A percentile compares a stretch with the other conserved stretches of the same genome.
These are phyloP conservation scores for Penicillium verrucosum DNA, from an alignment of 2,329 filamentous ascomycete species.

Conservation along the genomic window DNA sequence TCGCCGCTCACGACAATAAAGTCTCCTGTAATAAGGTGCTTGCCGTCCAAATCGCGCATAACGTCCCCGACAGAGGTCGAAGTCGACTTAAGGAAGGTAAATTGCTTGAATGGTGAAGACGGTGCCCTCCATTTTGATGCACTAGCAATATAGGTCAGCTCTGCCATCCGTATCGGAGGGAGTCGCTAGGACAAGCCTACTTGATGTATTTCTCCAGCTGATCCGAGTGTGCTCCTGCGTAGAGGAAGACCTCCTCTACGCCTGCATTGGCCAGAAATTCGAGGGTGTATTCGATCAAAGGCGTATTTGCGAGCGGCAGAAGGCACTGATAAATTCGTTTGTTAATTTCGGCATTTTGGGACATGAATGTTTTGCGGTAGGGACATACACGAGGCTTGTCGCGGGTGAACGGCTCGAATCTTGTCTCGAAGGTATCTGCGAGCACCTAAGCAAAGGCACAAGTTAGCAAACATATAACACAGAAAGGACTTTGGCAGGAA, in stretches of 20 bases:
- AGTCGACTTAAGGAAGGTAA: slow-evolving; percentile 84
- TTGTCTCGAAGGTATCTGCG: slow-evolving; percentile 89
- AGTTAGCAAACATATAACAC: slow-evolving; percentile 10
- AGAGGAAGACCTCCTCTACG: slow-evolving; percentile 90
- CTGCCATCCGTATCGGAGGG: background rate
- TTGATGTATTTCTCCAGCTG: slow-evolving; percentile 84
- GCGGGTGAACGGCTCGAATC: slow-evolving; percentile 84
- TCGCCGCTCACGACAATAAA: slow-evolving; percentile 93
- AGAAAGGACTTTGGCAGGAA: background rate
- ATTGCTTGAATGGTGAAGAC: slow-evolving; percentile 74
- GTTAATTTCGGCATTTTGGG: background rate
- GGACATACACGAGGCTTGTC: slow-evolving; percentile 76
- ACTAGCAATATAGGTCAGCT: slow-evolving; percentile 31
- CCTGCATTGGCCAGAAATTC: slow-evolving; percentile 94
- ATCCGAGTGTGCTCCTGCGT: slow-evolving; percentile 82
- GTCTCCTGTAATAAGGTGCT: slow-evolving; percentile 80
- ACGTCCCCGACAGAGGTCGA: slow-evolving; percentile 89
- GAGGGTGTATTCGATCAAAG: slow-evolving; percentile 94
- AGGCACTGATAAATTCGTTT: slow-evolving; percentile 65
- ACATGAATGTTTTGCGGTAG: background rate
- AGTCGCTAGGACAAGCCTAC: slow-evolving; percentile 29
- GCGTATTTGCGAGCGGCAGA: slow-evolving; percentile 85
- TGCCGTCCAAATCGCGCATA: slow-evolving; percentile 86
- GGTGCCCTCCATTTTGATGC: slow-evolving; percentile 70
- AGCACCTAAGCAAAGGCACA: slow-evolving; percentile 60